Percentiles rank a stretch among this genome's conserved stretches.
Conservation (phyloP, 768 basidiomycete genomes). For the Porpolomopsis calyptriformis region DNA sequence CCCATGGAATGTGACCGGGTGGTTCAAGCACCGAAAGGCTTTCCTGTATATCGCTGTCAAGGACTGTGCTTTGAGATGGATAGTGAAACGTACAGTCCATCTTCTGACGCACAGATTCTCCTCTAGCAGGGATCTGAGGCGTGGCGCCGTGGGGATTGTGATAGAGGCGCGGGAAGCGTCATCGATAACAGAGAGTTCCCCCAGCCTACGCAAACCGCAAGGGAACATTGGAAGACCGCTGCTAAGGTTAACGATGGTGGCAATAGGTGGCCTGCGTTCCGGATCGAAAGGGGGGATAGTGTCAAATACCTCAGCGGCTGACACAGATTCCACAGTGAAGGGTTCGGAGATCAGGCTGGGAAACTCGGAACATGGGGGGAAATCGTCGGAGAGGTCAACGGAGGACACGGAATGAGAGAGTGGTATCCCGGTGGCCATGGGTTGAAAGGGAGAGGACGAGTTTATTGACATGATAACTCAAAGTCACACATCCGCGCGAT, state of each 20-base stretch:
- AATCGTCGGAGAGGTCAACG: background rate
- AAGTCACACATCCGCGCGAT: background rate
- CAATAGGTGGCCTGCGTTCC: slow-evolving; percentile 16
- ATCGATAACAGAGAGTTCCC: background rate
- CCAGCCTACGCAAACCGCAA: slow-evolving; percentile 2
- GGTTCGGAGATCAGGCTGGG: slow-evolving; percentile 22
- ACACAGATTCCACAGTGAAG: slow-evolving; percentile 25
- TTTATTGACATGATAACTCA: background rate
- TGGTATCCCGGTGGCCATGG: background rate
- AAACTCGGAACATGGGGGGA: background rate
- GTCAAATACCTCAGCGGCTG: slow-evolving; percentile 18
- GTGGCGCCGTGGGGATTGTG: slow-evolving; percentile 28
- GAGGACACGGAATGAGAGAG: background rate
- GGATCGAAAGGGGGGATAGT: slow-evolving; percentile 20
- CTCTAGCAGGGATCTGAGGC: slow-evolving; percentile 27
- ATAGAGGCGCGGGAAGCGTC: slow-evolving; percentile 13
- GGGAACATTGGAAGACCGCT: slow-evolving; percentile 23
- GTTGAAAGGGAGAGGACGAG: background rate
- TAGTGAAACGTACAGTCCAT: slow-evolving; percentile 28
- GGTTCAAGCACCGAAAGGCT: slow-evolving; percentile 19
- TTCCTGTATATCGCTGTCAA: slow-evolving; percentile 14
- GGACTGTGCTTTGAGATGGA: background rate
- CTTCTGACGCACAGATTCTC: slow-evolving; percentile 29
- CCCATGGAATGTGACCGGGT: slow-evolving; percentile 34
- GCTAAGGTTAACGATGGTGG: slow-evolving; percentile 21